phyloP scores from a whole-genome alignment of 345 rosid genomes.

The Nephelium lappaceum region DNA sequence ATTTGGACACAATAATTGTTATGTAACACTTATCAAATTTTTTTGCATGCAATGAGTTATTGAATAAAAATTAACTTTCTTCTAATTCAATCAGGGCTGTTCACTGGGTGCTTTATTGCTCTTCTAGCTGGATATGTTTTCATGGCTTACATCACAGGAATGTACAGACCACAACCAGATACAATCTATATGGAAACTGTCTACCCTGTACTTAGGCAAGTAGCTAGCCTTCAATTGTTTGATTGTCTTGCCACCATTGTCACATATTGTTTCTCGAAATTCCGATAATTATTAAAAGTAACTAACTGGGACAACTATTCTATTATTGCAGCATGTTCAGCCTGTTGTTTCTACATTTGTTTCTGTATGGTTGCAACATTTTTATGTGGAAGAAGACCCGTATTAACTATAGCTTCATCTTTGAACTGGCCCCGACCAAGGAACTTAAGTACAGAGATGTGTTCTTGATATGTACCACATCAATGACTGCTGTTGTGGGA shows the following conservation, averaged over 20 bases:
- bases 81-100: conserved; percentile 64
- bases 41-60: not conserved
- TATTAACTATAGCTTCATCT: conserved; percentile 90
- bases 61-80: conserved; percentile 16
- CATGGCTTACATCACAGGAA: conserved; percentile 89
- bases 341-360: conserved; percentile 80
- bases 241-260: not conserved
- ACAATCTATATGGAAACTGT: conserved; percentile 93
- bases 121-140: conserved; percentile 83
- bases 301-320: conserved; percentile 23
- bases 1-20: conserved; percentile 5
- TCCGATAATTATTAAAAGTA: not conserved
- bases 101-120: conserved; percentile 88
- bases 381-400: conserved; percentile 91
- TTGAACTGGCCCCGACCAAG: conserved; percentile 75
- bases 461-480: conserved; percentile 76
- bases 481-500: conserved; percentile 80
- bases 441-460: conserved; percentile 93
- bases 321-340: conserved; percentile 86
- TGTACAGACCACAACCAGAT: conserved; percentile 65
- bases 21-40: not conserved
- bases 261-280: not conserved
- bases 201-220: conserved; percentile 95
- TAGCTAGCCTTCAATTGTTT: conserved; percentile 8
- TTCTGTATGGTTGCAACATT: conserved; percentile 94